Evolutionary conservation across 2,329 filamentous ascomycete species (phyloP).

Genomic region (Aspergillus pseudoterreus): DNA sequence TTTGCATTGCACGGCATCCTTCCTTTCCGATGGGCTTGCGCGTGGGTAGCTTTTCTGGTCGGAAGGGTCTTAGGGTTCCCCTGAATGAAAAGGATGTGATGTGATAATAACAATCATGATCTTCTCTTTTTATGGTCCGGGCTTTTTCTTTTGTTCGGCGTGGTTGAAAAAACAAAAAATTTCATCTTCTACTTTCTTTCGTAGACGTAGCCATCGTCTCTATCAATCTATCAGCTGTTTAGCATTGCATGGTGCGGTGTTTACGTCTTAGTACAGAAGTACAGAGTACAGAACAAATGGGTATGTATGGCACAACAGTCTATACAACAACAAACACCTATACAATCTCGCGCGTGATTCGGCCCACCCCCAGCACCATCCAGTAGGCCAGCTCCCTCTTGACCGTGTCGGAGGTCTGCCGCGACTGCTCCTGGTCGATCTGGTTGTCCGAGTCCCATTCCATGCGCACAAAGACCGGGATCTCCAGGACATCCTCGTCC

Average conservation of each 20-base stretch:
- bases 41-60: conserved; percentile 9
- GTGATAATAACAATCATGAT: conserved; percentile 22
- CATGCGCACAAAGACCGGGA: conserved; percentile 87
- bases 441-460: conserved; percentile 75
- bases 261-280: neutral
- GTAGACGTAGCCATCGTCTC: neutral
- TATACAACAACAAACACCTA: conserved; percentile 10
- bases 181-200: neutral
- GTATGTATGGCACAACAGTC: conserved; percentile 1
- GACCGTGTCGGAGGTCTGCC: conserved; percentile 63
- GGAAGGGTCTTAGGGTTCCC: conserved; percentile 8
- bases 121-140: conserved; percentile 15
- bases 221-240: neutral
- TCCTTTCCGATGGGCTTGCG: conserved; percentile 1
- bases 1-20: neutral
- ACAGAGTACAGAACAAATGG: neutral
- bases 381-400: conserved; percentile 91
- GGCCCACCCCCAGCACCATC: conserved; percentile 86
- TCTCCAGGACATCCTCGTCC: conserved; percentile 70
- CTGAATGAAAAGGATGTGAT: conserved; percentile 17
- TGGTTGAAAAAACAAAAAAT: conserved; percentile 18
- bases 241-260: neutral
- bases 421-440: conserved; percentile 35
- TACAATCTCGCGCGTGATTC: conserved; percentile 52
- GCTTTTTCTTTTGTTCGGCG: conserved; percentile 17